These are phyloP conservation scores for Auricularia sp. DNA, from an alignment of 768 basidiomycete genomes.

Conservation along the genomic window DNA sequence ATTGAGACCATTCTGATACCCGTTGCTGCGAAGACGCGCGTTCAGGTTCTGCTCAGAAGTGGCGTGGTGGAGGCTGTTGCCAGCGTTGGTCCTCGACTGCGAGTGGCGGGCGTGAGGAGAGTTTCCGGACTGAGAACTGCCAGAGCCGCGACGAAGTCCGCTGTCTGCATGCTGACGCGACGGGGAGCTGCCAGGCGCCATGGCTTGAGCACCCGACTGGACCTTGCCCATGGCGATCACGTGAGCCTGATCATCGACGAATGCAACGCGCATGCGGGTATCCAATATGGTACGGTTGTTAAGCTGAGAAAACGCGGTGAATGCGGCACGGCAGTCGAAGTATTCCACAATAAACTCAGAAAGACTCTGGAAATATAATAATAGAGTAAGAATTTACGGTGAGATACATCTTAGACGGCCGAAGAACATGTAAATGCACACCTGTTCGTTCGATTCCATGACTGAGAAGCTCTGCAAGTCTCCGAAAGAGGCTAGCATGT, in stretches of 20 bases:
- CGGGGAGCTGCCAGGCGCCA: constrained; percentile 15
- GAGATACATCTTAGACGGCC: neutral
- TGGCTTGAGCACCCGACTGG: constrained; percentile 18
- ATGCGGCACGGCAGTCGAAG: constrained; percentile 53
- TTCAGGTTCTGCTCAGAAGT: neutral
- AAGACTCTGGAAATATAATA: neutral
- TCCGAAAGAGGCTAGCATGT: constrained; percentile 23
- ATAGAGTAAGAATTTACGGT: neutral
- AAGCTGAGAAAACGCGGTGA: constrained; percentile 40
- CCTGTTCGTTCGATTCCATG: constrained; percentile 8
- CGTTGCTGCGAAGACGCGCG: neutral
- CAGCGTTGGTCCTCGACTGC: constrained; percentile 12
- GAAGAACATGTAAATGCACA: neutral
- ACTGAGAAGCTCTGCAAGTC: constrained; percentile 20
- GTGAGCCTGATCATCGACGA: neutral
- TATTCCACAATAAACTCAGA: constrained; percentile 54
- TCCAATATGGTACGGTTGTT: constrained; percentile 42
- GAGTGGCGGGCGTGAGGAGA: constrained; percentile 21
- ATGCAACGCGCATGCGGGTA: constrained; percentile 35
- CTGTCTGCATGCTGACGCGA: constrained; percentile 11
- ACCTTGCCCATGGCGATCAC: constrained; percentile 2
- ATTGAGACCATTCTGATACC: no score
- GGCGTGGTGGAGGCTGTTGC: constrained; percentile 5
- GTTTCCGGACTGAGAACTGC: constrained; percentile 6
- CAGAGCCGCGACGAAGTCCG: constrained; percentile 3